Evolutionary conservation across 1,284 basidiomycete species (phyloP), one percentile per base, ranked within the genome.

Genomic region (Somion occarium): DNA sequence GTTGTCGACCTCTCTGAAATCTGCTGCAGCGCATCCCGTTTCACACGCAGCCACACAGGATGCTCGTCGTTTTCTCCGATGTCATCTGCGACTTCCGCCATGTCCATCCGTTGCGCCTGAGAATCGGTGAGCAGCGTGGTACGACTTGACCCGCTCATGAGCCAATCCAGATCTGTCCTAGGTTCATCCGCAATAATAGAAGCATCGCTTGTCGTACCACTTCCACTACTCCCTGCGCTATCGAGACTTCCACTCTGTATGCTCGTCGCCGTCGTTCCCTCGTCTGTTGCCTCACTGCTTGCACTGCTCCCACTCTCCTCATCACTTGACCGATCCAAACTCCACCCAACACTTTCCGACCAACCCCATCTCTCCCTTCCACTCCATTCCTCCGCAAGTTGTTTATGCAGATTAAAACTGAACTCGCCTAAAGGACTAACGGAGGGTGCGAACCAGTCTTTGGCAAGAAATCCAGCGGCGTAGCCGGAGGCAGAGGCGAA

Each of bases 401-500:
- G 61, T 51, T 69, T 64, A 63, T 87, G 85, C 27, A 86, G 68
- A 24, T 74, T 64, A 64, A 76, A 87, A 37, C 80, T 82, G 55
- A 86, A 75, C 5, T 64, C 69, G 23, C 78, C 77, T 39, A 85
- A 69, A 37, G 74, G 72, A 38, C 75, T 63, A 26, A 76, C 72
- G 11, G 73, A 68, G 22, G 64, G 64, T 2, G 70, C 69, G 62
- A 83, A 82, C 85, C 84, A 87, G 64, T 86, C 82, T 51, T 75
- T 69, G 1, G 85, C 83, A 45, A 87, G 64, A 57, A 87, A 81
- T 4, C 83, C 84, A 5, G 80, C 83, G 0, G 79, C 78, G 58
- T 83, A 82, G 7, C 83, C 83, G 1, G 74, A 78, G 1, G 84
- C 81, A 2, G 69, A 82, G 4, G 62, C 58, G 53, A 70, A 71